Evolutionary conservation across 352 stramenopile genomes (phyloP), one percentile per base, ranked within the genome.

Genomic region (Pythium aristosporum): DNA sequence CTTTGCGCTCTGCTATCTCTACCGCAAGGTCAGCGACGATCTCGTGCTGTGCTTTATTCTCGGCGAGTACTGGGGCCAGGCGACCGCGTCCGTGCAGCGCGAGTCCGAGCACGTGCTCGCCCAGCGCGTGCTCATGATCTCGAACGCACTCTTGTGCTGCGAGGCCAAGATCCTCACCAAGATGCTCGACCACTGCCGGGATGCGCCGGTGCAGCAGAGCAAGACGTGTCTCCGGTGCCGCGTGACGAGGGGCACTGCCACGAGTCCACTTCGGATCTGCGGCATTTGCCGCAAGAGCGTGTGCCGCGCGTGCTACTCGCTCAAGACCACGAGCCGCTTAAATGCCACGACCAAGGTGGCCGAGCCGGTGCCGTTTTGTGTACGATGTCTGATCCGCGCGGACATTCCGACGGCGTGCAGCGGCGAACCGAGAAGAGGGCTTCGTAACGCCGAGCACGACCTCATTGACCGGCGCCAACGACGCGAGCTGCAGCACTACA

Each of bases 31-130:
- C n/a, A 75, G 63, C 32, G 72, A 84, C 12, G 77, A 85, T 51
- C 61, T 84, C 6, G 76, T 85, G 15, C 67, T 87, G 61, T 85
- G 75, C 58, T 85, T 85, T 63, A 71, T 79, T 13, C 20, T 79
- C 13, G 75, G 75, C 28, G 73, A 84, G 47, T 85, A 85, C 49
- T 71, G 73, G n/a, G 71, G 68, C 50, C 49, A 65, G 16, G 58
- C 61, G n/a, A 72, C 62, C 11, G 57, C 57, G 0, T 52, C 46
- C 0, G 60, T 61, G 15, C 69, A 80, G 58, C 61, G 60, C 36
- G 52, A 73, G 8, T 69, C 73, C 23, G 72, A 88, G 51, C 47
- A 64, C 0, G 57, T 76, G n/a, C 61, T 89, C 18, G 62, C 66
- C 16, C 64, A 79, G n/a, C 68, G 77, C 21, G 59, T 85, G 4